These are phyloP conservation scores for Colletotrichum sp. DNA, from an alignment of 2,329 filamentous ascomycete genomes.

Conservation along the genomic window DNA sequence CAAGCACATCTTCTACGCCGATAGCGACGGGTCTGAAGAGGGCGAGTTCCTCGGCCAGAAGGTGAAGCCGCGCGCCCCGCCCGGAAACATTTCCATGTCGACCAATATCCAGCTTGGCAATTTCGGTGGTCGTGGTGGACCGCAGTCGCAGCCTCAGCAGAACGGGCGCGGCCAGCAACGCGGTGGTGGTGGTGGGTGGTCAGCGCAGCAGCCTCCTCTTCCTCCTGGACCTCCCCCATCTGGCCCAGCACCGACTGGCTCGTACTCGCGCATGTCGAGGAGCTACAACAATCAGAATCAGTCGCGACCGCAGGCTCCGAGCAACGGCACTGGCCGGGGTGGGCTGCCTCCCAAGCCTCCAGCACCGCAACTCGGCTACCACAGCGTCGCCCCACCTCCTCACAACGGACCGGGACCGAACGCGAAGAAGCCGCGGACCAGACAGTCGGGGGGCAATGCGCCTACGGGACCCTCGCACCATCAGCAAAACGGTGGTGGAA, in stretches of 20 bases:
- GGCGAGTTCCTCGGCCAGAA: conserved; percentile 44
- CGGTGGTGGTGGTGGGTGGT: not conserved
- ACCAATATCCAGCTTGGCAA: conserved; percentile 42
- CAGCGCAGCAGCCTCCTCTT: conserved; percentile 37
- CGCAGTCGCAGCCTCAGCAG: conserved; percentile 19
- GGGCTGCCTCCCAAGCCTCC: conserved; percentile 16
- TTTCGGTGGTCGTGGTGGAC: not conserved
- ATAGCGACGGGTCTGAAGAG: conserved; percentile 51
- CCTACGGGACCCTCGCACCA: not conserved
- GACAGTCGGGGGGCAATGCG: conserved; percentile 2
- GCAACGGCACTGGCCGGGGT: not conserved
- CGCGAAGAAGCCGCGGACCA: conserved; percentile 10
- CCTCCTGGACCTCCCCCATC: conserved; percentile 42
- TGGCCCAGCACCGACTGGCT: conserved; percentile 28
- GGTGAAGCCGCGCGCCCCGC: conserved; percentile 32
- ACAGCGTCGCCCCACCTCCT: conserved; percentile 13
- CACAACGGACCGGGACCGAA: conserved; percentile 10
- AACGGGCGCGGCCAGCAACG: conserved; percentile 14
- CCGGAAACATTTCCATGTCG: conserved; percentile 43
- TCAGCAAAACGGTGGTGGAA: conserved; percentile 4
- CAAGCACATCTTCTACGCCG: conserved; percentile 49
- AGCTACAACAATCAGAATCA: conserved; percentile 10
- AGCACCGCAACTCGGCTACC: conserved; percentile 14
- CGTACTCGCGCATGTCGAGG: conserved; percentile 21
- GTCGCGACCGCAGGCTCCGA: conserved; percentile 4